Percentiles rank a stretch among this genome's conserved stretches.
Conservation (phyloP, 2,329 filamentous ascomycete genomes). For the Colletotrichum simmondsii region DNA sequence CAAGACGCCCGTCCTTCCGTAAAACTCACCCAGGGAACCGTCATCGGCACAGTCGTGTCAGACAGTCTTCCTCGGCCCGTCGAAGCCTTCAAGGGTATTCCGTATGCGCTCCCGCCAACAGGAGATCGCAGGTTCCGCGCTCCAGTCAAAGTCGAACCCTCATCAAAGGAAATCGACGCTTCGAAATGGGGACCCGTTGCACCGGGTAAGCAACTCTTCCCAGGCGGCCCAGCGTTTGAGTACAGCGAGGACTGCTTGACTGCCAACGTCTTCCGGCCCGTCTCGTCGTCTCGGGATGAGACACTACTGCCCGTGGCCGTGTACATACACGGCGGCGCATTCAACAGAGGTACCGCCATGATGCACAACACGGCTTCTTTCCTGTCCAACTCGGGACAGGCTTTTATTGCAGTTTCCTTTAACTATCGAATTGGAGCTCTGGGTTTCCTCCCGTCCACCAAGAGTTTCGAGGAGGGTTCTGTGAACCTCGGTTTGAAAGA, state of each 20-base stretch:
- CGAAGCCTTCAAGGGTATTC: constrained; percentile 61
- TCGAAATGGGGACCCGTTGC: constrained; percentile 51
- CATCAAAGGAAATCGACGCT: constrained; percentile 43
- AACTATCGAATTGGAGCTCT: constrained; percentile 74
- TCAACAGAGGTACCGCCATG: constrained; percentile 64
- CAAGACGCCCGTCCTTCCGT: constrained; percentile 25
- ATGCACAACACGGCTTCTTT: constrained; percentile 72
- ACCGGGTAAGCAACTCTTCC: constrained; percentile 41
- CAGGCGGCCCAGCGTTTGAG: constrained; percentile 39
- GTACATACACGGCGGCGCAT: constrained; percentile 73
- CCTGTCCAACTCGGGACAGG: constrained; percentile 64
- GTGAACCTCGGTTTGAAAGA: constrained; percentile 75
- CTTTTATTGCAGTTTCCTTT: constrained; percentile 68
- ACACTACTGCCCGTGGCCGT: constrained; percentile 58
- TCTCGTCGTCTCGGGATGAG: neutral
- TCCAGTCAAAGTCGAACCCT: constrained; percentile 47
- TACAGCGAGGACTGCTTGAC: constrained; percentile 64
- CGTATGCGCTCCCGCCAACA: constrained; percentile 54
- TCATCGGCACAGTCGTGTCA: constrained; percentile 49
- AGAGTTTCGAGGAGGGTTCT: constrained; percentile 63
- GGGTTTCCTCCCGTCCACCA: constrained; percentile 72
- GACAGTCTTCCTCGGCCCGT: constrained; percentile 52
- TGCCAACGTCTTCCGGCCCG: constrained; percentile 61
- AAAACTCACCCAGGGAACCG: constrained; percentile 51
- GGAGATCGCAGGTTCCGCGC: constrained; percentile 54